A percentile compares a stretch with the other conserved stretches of the same genome.
These are phyloP conservation scores for Dendryphion nanum DNA, from an alignment of 2,329 filamentous ascomycete species.

Conservation along the genomic window DNA sequence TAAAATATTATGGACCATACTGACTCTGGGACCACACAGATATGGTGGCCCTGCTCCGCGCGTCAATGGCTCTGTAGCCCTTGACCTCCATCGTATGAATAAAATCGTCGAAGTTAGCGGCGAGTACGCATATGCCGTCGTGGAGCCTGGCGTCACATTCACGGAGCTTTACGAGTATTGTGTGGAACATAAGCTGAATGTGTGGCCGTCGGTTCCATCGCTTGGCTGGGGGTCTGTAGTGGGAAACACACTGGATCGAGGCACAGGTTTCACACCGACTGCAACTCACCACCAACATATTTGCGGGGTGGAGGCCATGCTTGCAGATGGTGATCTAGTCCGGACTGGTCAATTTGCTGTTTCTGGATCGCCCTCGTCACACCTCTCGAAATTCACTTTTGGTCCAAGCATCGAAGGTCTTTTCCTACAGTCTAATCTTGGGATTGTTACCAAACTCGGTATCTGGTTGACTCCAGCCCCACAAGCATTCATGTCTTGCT, in stretches of 20 bases:
- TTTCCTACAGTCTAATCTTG: constrained; percentile 54
- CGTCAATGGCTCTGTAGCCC: constrained; percentile 36
- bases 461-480: constrained; percentile 36
- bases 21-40: constrained; percentile 6
- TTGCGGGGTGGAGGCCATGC: constrained; percentile 38
- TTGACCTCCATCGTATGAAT: constrained; percentile 43
- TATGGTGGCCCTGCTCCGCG: constrained; percentile 31
- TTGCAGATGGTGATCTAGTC: constrained; percentile 32
- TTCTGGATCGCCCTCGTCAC: constrained; percentile 41
- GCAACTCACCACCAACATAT: constrained; percentile 40
- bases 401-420: constrained; percentile 43
- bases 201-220: constrained; percentile 34
- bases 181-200: constrained; percentile 25
- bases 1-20: background rate
- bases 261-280: constrained; percentile 42
- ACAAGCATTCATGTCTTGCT: constrained; percentile 49
- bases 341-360: constrained; percentile 43
- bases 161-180: constrained; percentile 33
- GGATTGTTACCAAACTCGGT: constrained; percentile 47
- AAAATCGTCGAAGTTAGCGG: constrained; percentile 46
- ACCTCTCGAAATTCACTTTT: constrained; percentile 38
- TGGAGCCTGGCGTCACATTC: constrained; percentile 38
- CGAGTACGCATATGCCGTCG: constrained; percentile 46
- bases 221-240: constrained; percentile 36
- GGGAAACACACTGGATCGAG: constrained; percentile 42